Evolutionary conservation across 441 rosid genomes (phyloP), one percentile per base, ranked within the genome.

Genomic region (Macaranga tanarius): DNA sequence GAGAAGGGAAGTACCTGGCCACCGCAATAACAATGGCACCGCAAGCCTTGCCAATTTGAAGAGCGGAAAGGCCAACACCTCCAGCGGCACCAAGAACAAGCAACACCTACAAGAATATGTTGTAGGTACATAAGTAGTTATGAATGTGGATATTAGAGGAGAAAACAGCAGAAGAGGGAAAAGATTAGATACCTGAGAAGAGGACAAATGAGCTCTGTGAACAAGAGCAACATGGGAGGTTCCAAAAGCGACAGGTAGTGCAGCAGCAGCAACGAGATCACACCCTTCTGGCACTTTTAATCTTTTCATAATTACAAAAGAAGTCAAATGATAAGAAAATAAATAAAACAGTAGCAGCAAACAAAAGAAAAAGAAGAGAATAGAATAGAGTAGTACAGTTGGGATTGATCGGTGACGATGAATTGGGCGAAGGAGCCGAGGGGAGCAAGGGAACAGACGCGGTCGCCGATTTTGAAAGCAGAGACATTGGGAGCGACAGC

Each of bases 61-160:
- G 90, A 59, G 98, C 98, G 47, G 98, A 89, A 74, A 90, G 82
- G 17, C 99, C 99, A 72, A 95, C 99, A 19, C 98, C 99, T 74
- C 99, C 97, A 64, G 96, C 98, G 3, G 99, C 99, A n/a, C 99
- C 97, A 62, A 95, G 87, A 82, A 95, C 96, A 78, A 95, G 69
- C 77, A 95, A 80, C 25, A 92, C 98, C 98, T 95, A 73, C 56
- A 69, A 57, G 62, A 34, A 34, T 34, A n/a, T n/a, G n/a, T n/a
- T n/a, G n/a, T n/a, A n/a, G n/a, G n/a, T n/a, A 34, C 38, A 34
- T 1, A 34, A 5, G 6, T 34, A 34, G 6, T 5, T 34, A 34
- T 34, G 38, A 34, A 34, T 34, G 38, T 34, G 38, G 38, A 7
- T 34, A 34, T 34, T 34, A 7, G 6, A 34, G 38, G 38, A 34